A percentile compares a stretch with the other conserved stretches of the same genome.
phyloP scores from a whole-genome alignment of 2,329 filamentous ascomycete genomes.

The Sclerotinia sclerotiorum region DNA sequence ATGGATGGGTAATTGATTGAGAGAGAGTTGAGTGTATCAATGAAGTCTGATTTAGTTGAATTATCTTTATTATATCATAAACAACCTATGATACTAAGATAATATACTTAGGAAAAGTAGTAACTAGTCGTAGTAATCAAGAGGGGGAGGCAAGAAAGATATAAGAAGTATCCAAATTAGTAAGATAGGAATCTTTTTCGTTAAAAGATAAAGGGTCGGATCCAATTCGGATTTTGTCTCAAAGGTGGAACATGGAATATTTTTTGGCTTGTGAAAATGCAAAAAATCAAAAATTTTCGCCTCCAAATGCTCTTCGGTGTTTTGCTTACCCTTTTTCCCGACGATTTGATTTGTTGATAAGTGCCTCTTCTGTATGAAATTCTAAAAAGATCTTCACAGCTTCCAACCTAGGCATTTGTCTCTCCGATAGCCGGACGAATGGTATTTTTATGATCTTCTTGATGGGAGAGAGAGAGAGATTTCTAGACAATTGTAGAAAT shows the following conservation, averaged over 20 bases:
- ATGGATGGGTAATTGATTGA: neutral
- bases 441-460: neutral
- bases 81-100: neutral
- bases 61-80: neutral
- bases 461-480: neutral
- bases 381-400: neutral
- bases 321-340: slow-evolving; percentile 3
- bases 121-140: neutral
- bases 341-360: neutral
- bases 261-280: slow-evolving; percentile 19
- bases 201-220: slow-evolving; percentile 1
- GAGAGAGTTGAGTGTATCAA: neutral
- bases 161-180: neutral
- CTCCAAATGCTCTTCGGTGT: neutral
- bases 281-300: neutral
- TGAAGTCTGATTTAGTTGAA: no score
- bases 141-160: neutral
- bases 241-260: no score
- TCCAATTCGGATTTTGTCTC: neutral
- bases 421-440: slow-evolving; percentile 1
- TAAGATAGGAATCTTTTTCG: neutral
- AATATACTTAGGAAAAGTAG: neutral
- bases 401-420: neutral
- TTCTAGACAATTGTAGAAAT: neutral
- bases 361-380: no score